phyloP scores from a whole-genome alignment of 768 basidiomycete species.

The Lepiota brunneoincarnata region DNA sequence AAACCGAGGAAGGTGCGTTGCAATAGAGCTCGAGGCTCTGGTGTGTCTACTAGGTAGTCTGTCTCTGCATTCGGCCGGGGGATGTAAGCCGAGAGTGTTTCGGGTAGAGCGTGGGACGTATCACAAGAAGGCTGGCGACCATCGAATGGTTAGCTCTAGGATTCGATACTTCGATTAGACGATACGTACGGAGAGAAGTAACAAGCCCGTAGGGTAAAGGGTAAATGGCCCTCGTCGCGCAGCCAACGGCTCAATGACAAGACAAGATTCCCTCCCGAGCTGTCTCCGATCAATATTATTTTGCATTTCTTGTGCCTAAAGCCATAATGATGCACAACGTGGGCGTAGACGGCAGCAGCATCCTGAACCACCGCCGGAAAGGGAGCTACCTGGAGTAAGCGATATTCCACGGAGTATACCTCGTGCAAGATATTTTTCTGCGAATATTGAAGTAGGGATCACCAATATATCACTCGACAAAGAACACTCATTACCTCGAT shows the following conservation, averaged over 20 bases:
- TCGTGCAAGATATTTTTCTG: slow-evolving; percentile 32
- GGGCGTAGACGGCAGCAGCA: slow-evolving; percentile 49
- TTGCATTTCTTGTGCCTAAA: slow-evolving; percentile 23
- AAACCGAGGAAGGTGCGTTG: slow-evolving; percentile 54
- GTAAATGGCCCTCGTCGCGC: slow-evolving; percentile 45
- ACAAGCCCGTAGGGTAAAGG: slow-evolving; percentile 42
- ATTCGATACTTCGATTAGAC: background rate
- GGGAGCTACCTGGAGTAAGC: slow-evolving; percentile 48
- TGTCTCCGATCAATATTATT: slow-evolving; percentile 51
- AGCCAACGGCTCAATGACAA: slow-evolving; percentile 51
- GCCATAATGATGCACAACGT: slow-evolving; percentile 34
- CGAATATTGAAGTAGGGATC: background rate
- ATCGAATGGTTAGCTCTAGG: background rate
- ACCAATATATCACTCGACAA: background rate
- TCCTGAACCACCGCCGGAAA: slow-evolving; percentile 55
- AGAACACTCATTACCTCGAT: slow-evolving; percentile 31
- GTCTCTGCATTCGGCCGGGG: slow-evolving; percentile 46
- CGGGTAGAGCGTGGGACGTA: slow-evolving; percentile 45
- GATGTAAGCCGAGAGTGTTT: slow-evolving; percentile 44
- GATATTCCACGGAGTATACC: slow-evolving; percentile 47
- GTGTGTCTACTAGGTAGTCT: slow-evolving; percentile 53
- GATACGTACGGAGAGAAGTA: slow-evolving; percentile 40
- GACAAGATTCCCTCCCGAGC: slow-evolving; percentile 52
- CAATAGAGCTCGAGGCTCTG: slow-evolving; percentile 49
- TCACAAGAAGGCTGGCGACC: slow-evolving; percentile 23